Percentiles rank a stretch among this genome's conserved stretches.
Evolutionary conservation across 495 filamentous ascomycete species (phyloP).

Genomic region (Cryomyces antarcticus): DNA sequence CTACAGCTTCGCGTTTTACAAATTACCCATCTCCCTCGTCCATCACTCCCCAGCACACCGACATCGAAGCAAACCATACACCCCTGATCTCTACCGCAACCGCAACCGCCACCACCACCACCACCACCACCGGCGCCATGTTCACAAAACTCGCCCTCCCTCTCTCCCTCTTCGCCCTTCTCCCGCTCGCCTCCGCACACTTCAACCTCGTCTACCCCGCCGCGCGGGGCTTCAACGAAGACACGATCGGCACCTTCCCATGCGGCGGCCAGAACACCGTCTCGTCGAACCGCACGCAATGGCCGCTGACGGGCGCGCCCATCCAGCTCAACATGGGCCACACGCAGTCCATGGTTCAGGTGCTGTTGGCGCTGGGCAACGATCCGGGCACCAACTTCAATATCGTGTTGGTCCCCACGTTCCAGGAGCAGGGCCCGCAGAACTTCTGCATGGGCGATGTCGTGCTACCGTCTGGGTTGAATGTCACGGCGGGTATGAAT

Average conservation of each 20-base stretch:
- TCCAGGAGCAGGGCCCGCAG: conserved; percentile 30
- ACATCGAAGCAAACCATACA: too few species aligned
- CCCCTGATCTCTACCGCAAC: too few species aligned
- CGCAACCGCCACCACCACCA: too few species aligned
- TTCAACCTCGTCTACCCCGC: conserved; percentile 38
- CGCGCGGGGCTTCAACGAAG: conserved; percentile 32
- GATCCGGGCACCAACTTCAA: conserved; percentile 32
- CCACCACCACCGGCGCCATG: background rate
- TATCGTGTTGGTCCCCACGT: conserved; percentile 27
- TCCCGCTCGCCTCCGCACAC: conserved; percentile 31
- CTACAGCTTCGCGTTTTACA: too few species aligned
- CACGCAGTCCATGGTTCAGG: conserved; percentile 30
- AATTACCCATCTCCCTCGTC: too few species aligned
- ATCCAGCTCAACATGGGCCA: conserved; percentile 36
- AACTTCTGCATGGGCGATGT: conserved; percentile 34
- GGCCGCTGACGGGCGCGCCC: conserved; percentile 26
- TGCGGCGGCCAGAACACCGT: conserved; percentile 33
- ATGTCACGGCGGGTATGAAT: conserved; percentile 29
- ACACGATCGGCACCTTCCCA: conserved; percentile 28
- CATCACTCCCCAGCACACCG: too few species aligned
- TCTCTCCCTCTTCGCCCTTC: conserved; percentile 7
- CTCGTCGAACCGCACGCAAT: conserved; percentile 27
- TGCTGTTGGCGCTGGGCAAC: conserved; percentile 34
- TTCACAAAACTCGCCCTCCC: conserved; percentile 5
- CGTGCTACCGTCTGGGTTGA: conserved; percentile 16